Percentiles rank a stretch among this genome's conserved stretches.
Conservation (phyloP, 208 protist species). For the Leishmania gerbilli region DNA sequence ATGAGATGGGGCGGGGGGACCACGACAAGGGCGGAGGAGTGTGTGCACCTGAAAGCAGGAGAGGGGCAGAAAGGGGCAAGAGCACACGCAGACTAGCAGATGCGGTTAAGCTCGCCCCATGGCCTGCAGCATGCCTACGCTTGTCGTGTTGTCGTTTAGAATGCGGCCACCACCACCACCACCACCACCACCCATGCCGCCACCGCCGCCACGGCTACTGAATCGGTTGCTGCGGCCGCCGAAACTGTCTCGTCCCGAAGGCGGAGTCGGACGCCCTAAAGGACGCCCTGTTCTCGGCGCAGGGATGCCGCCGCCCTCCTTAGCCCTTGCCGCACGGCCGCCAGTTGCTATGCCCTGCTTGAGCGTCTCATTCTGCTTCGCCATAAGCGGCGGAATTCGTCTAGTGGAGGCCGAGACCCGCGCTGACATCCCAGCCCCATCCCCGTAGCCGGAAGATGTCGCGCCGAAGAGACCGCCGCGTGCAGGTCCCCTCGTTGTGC, state of each 20-base stretch:
- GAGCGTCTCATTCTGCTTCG: conserved; percentile 49
- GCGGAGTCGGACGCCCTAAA: background rate
- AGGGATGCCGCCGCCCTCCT: conserved; percentile 16
- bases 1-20: background rate
- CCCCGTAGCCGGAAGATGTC: background rate
- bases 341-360: conserved; percentile 60
- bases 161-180: conserved; percentile 45
- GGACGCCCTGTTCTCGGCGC: conserved; percentile 9
- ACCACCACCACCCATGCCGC: conserved; percentile 32
- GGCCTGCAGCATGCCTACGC: conserved; percentile 86
- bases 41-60: conserved; percentile 12
- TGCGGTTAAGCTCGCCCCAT: conserved; percentile 69
- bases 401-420: conserved; percentile 12
- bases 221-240: conserved; percentile 37
- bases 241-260: conserved; percentile 9
- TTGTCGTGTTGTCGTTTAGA: conserved; percentile 83
- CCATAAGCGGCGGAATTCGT: conserved; percentile 60
- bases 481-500: background rate
- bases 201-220: conserved; percentile 21
- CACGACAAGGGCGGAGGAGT: background rate
- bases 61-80: background rate
- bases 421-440: background rate
- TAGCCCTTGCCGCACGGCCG: conserved; percentile 32
- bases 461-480: conserved; percentile 12
- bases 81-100: background rate